Conservation (phyloP, 306 rosid genomes). For the Rosa lucieae region DNA sequence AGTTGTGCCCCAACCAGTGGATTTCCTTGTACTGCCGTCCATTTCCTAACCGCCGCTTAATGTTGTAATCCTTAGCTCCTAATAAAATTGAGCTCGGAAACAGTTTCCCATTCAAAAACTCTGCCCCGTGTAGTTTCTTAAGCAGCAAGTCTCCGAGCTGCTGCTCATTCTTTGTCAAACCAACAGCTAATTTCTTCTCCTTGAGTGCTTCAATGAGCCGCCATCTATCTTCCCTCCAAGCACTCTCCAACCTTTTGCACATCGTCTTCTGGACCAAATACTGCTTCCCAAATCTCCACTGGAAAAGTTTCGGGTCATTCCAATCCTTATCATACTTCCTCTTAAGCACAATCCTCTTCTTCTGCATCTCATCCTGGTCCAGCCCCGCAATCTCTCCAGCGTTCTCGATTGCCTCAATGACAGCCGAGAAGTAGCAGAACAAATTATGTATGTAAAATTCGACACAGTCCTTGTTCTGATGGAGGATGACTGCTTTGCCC, state of each 20-base stretch:
- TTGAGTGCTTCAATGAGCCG: conserved; percentile 58
- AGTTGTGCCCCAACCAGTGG: conserved; percentile 84
- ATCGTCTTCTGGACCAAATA: conserved; percentile 73
- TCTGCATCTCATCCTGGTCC: conserved; percentile 64
- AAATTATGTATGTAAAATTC: no score
- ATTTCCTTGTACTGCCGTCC: conserved; percentile 74
- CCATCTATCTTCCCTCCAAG: conserved; percentile 85
- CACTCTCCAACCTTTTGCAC: conserved; percentile 49
- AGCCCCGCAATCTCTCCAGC: conserved; percentile 74
- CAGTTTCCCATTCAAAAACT: conserved; percentile 28
- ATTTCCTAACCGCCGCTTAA: conserved; percentile 61
- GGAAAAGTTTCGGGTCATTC: conserved; percentile 80
- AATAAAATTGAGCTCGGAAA: conserved; percentile 52
- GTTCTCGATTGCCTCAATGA: conserved; percentile 74
- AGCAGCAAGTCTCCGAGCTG: conserved; percentile 50
- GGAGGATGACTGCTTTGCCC: no score
- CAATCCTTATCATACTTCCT: conserved; percentile 74
- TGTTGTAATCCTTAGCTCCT: conserved; percentile 60
- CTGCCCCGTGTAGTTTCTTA: conserved; percentile 47
- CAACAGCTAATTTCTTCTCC: conserved; percentile 39
- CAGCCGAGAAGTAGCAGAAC: conserved; percentile 76
- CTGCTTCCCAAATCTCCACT: conserved; percentile 90
- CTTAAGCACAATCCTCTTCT: conserved; percentile 53
- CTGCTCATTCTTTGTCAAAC: conserved; percentile 49
- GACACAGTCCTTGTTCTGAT: no score